Conservation (phyloP, 441 rosid genomes). For the Iberis amara region DNA sequence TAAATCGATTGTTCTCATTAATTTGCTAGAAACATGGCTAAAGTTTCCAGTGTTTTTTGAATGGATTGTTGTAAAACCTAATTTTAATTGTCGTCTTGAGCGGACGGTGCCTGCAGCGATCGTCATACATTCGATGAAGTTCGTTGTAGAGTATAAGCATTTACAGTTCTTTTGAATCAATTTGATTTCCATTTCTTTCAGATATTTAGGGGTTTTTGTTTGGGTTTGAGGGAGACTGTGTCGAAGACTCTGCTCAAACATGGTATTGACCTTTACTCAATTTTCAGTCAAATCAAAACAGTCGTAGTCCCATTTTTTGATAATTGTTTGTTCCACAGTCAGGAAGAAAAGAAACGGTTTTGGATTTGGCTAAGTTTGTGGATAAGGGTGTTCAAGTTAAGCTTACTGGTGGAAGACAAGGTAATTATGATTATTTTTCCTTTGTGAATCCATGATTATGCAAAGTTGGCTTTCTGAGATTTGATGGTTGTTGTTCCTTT, state of each 20-base stretch:
- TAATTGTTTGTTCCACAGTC: slow-evolving; percentile 38
- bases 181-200: slow-evolving; percentile 5
- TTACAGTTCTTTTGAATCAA: background rate
- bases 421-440: slow-evolving; percentile 25
- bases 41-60: background rate
- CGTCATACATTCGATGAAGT: background rate
- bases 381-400: slow-evolving; percentile 93
- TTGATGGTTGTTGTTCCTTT: slow-evolving; percentile 1
- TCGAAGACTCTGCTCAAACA: slow-evolving; percentile 3
- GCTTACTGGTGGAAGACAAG: slow-evolving; percentile 64
- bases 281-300: background rate
- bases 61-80: background rate
- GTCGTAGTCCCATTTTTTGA: background rate
- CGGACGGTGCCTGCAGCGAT: background rate
- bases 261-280: slow-evolving; percentile 16
- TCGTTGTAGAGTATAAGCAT: background rate
- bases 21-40: too few species aligned
- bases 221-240: background rate
- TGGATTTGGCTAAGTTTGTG: slow-evolving; percentile 89
- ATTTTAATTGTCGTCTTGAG: background rate
- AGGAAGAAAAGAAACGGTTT: slow-evolving; percentile 84
- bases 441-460: background rate
- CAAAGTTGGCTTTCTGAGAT: background rate
- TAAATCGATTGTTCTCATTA: too few species aligned
- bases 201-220: background rate